Conservation (phyloP, 2,329 filamentous ascomycete species). For the Aspergillus hiratsukae region DNA sequence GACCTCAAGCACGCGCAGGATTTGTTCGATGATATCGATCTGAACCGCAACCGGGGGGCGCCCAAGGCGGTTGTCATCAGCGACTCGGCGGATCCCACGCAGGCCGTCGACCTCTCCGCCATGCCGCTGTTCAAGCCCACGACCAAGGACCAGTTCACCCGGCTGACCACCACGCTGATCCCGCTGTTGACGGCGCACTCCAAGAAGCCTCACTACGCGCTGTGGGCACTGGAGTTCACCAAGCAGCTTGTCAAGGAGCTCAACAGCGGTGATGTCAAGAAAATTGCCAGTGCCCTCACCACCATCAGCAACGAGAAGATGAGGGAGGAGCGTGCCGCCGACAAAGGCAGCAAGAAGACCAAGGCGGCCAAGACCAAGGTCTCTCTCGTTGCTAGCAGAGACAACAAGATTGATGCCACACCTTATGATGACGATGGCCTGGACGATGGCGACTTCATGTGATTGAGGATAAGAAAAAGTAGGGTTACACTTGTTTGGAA, state of each 20-base stretch:
- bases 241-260: slow-evolving; percentile 85
- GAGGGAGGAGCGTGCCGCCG: slow-evolving; percentile 93
- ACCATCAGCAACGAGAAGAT: slow-evolving; percentile 94
- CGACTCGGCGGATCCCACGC: slow-evolving; percentile 68
- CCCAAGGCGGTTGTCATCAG: slow-evolving; percentile 61
- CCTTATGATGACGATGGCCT: slow-evolving; percentile 83
- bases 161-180: slow-evolving; percentile 70
- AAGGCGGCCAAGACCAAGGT: slow-evolving; percentile 97
- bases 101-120: slow-evolving; percentile 73
- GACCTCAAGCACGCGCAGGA: slow-evolving; percentile 89
- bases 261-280: slow-evolving; percentile 92
- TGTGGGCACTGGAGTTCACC: slow-evolving; percentile 87
- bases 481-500: neutral
- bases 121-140: slow-evolving; percentile 84
- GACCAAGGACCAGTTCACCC: slow-evolving; percentile 80
- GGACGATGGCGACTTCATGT: slow-evolving; percentile 55
- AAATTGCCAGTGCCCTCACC: slow-evolving; percentile 82
- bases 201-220: slow-evolving; percentile 84
- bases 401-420: slow-evolving; percentile 62
- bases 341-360: slow-evolving; percentile 93
- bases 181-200: slow-evolving; percentile 70
- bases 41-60: slow-evolving; percentile 62
- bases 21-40: slow-evolving; percentile 72
- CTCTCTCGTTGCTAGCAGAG: slow-evolving; percentile 62
- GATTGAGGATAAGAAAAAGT: slow-evolving; percentile 16